A percentile compares a stretch with the other conserved stretches of the same genome.
phyloP scores from a whole-genome alignment of 768 basidiomycete genomes.

The Serpula lacrymans region DNA sequence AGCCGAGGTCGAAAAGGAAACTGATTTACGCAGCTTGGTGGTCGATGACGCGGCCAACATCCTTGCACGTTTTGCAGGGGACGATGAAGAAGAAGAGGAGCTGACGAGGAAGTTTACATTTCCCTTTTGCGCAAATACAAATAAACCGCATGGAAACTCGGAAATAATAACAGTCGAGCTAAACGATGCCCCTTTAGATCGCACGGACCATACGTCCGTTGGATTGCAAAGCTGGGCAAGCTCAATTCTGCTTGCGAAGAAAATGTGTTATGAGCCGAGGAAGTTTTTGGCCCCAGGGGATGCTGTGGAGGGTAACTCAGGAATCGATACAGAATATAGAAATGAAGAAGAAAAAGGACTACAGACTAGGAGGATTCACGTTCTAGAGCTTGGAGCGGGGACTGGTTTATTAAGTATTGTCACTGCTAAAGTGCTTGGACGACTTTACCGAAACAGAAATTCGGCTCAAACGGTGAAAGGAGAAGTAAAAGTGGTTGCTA shows the following conservation, averaged over 20 bases:
- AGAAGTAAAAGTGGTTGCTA: conserved; percentile 49
- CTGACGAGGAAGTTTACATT: conserved; percentile 56
- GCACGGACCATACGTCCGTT: conserved; percentile 71
- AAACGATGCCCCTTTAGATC: conserved; percentile 64
- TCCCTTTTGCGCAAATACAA: conserved; percentile 20
- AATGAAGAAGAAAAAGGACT: too few species aligned
- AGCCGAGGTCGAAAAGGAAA: conserved; percentile 31
- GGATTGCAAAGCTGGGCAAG: conserved; percentile 87
- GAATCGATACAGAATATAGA: too few species aligned
- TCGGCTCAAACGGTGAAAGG: conserved; percentile 5
- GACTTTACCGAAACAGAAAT: too few species aligned
- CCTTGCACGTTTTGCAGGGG: conserved; percentile 49
- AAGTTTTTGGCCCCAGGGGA: conserved; percentile 31
- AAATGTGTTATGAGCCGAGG: conserved; percentile 49
- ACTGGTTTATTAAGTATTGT: conserved; percentile 81
- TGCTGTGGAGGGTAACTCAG: too few species aligned
- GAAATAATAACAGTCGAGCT: conserved; percentile 57
- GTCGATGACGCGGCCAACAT: conserved; percentile 58
- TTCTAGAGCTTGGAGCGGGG: conserved; percentile 84
- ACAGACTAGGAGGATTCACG: conserved; percentile 10
- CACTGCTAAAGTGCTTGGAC: conserved; percentile 44
- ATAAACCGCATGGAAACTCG: too few species aligned
- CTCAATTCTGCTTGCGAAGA: conserved; percentile 65
- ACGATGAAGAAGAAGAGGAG: conserved; percentile 37
- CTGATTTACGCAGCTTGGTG: conserved; percentile 35